Base-by-base conservation (phyloP, 768 basidiomycete species). In the Terana coerulea region DNA sequence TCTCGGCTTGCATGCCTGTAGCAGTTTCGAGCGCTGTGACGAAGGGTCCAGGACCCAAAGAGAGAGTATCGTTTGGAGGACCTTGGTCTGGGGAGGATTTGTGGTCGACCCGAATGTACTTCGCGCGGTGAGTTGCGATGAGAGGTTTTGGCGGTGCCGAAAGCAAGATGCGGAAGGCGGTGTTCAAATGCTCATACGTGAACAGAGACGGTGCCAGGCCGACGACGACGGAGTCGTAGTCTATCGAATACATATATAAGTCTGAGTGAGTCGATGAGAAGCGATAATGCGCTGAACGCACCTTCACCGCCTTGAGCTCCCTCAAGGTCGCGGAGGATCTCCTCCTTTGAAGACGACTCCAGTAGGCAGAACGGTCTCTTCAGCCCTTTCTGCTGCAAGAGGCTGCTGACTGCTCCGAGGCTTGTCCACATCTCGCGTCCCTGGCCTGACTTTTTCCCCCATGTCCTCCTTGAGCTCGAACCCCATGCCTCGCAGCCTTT, bases 11-110 rank as follows among this genome's bases (percentile, higher is more conserved):
- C 30, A 69, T 61, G 0, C 72, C 75, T 0, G 77, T 54, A 1
- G 84, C 83, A 14, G 68, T 64, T 59, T 88, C 84, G 12, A 88
- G 71, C 0, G 81, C 84, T 1, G 71, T 64, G 15, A 88, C 77
- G 59, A 88, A 89, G 2, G 86, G 83, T 0, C 87, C 86, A 0
- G 84, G 83, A 2, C 87, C 86, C 11, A 88, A 69, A 3, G 81
- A 83, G 6, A 87, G 72, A n/a, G n/a, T n/a, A n/a, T n/a, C n/a
- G n/a, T n/a, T n/a, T n/a, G n/a, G n/a, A n/a, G n/a, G n/a, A n/a
- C n/a, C n/a, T n/a, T n/a, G n/a, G n/a, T n/a, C n/a, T n/a, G n/a
- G n/a, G n/a, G n/a, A n/a, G 0, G 67, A 66, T 0, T 73, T 78
- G 29, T 40, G 8, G 5, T 29, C 17, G 17, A 65, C 65, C 22